Percentiles rank a stretch among this genome's conserved stretches.
Evolutionary conservation across 75 land plant species (phyloP).

Genomic region (Picea glauca): DNA sequence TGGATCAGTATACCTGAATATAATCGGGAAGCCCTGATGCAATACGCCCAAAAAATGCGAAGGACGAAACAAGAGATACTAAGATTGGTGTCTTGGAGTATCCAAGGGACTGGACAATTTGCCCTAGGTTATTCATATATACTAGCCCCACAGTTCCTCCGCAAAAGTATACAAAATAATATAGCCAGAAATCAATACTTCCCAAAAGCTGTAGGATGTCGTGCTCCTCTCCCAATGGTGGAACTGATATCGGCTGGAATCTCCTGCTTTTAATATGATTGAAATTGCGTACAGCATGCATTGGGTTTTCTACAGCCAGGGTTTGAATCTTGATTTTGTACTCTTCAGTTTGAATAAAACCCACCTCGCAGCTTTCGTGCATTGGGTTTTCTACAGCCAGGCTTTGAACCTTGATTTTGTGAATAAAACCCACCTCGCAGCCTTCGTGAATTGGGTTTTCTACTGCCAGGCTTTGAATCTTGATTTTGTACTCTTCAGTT

Average conservation of each 20-base stretch:
- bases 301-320: too few relatives aligned
- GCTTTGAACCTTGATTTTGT: not conserved
- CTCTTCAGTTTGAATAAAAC: too few relatives aligned
- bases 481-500: not conserved
- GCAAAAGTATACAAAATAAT: conserved; percentile 45
- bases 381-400: too few relatives aligned
- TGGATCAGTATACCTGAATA: not conserved
- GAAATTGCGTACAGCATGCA: not conserved
- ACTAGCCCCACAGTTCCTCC: conserved; percentile 52
- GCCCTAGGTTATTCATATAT: conserved; percentile 60
- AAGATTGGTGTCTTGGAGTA: conserved; percentile 18
- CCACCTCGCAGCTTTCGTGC: too few relatives aligned
- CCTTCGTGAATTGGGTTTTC: not conserved
- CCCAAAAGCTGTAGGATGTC: conserved; percentile 16
- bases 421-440: not conserved
- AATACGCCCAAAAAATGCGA: conserved; percentile 69
- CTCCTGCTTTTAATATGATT: not conserved
- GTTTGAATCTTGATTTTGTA: too few relatives aligned
- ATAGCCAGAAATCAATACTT: conserved; percentile 46
- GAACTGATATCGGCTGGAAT: not conserved
- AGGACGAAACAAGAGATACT: conserved; percentile 41
- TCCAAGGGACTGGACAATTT: conserved; percentile 52
- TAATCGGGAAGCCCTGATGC: conserved; percentile 61
- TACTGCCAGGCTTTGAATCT: not conserved
- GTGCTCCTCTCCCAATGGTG: conserved; percentile 48